A percentile compares a stretch with the other conserved stretches of the same genome.
phyloP scores from a whole-genome alignment of 2,329 filamentous ascomycete species.

The Delphinella strobiligena region DNA sequence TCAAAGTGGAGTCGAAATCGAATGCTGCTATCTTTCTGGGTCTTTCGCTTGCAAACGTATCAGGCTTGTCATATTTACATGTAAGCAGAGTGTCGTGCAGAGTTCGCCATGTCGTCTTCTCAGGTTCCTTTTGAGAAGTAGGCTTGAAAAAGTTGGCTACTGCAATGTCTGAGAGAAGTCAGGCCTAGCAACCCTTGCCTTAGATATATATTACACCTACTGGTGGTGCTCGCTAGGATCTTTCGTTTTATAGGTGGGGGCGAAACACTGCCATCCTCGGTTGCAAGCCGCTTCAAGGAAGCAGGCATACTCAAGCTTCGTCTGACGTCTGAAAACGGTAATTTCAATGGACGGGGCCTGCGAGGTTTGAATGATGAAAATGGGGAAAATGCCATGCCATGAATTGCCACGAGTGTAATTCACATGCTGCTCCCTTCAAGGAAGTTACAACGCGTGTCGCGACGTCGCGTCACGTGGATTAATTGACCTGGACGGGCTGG shows the following conservation, averaged over 20 bases:
- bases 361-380: too few relatives aligned
- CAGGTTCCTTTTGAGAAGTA: conserved; percentile 68
- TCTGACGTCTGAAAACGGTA: too few relatives aligned
- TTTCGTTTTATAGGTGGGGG: conserved; percentile 46
- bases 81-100: conserved; percentile 61
- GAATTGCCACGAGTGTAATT: too few relatives aligned
- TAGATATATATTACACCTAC: conserved; percentile 21
- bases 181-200: neutral
- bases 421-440: too few relatives aligned
- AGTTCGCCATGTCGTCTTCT: conserved; percentile 57
- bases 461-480: too few relatives aligned
- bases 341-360: too few relatives aligned
- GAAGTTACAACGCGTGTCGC: too few relatives aligned
- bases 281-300: conserved; percentile 25
- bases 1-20: conserved; percentile 77
- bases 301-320: conserved; percentile 4
- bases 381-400: too few relatives aligned
- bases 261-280: conserved; percentile 36
- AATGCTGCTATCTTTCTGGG: conserved; percentile 58
- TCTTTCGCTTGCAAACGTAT: conserved; percentile 15
- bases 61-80: conserved; percentile 10
- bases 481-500: too few relatives aligned
- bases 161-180: conserved; percentile 42
- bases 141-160: conserved; percentile 84
- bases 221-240: conserved; percentile 41